Base-by-base conservation (phyloP, 1,284 basidiomycete genomes). In the Irpex rosettiformis region DNA sequence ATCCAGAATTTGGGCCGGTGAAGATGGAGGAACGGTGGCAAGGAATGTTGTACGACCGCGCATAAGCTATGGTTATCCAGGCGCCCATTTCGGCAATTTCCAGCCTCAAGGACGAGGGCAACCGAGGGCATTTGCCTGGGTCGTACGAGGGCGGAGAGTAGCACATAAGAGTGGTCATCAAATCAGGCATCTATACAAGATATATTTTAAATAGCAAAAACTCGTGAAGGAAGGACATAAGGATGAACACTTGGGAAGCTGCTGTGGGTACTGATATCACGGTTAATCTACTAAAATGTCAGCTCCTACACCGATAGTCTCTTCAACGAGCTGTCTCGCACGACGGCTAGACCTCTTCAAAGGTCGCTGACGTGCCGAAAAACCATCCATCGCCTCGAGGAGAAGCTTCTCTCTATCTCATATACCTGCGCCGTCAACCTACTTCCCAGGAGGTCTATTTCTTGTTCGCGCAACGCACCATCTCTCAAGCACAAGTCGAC, bases 401-500 rank as follows among this genome's bases (percentile, higher is more conserved):
- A 61, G 18, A 10, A 58, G 28, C 21, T 29, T 21, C 60, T 61
- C 60, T 11, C 60, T 7, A 56, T 54, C 29, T 54, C 40, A 4
- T 48, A 48, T 24, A 61, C 16, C 49, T 51, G 57, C 8, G 57
- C 28, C 8, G 51, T 54, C 11, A 54, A 27, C 54, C 56, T 56
- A 4, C 45, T 55, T 6, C 60, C 60, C 27, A 61, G 57, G 24
- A 42, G 25, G 28, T 51, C 53, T 2, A 51, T 58, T 62, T 80
- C 77, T 11, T 64, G 62, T 25, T 71, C 70, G 5, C 64, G 68
- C 6, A 79, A 62, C 2, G 75, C 67, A 4, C 67, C 59, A 0
- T 60, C 59, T 4, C 78, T 69, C 55, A 69, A 64, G 58, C 75
- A 75, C 13, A 79, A 62, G 18, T 70, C 70, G 1, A 69, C 67